Percentiles rank a stretch among this genome's conserved stretches.
Conservation (phyloP, 441 rosid genomes). For the Erysimum pusillum region DNA sequence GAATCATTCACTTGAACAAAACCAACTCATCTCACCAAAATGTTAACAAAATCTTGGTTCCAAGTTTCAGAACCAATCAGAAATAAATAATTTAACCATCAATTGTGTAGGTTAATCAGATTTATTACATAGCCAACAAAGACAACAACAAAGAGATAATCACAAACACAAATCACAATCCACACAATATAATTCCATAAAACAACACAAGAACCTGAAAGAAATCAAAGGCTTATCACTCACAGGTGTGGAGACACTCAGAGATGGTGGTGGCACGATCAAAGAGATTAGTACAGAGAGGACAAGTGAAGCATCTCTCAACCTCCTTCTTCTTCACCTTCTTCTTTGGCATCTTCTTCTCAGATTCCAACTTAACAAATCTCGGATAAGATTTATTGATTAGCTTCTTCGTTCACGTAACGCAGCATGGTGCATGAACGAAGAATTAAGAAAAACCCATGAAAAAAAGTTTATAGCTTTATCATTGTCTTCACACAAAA, state of each 20-base stretch:
- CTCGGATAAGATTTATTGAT: constrained; percentile 44
- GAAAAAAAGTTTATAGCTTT: constrained; percentile 1
- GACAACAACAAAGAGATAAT: constrained; percentile 3
- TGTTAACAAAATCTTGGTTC: background rate
- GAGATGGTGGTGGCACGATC: constrained; percentile 30
- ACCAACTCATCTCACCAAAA: background rate
- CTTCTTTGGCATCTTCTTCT: background rate
- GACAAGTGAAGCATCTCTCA: constrained; percentile 7
- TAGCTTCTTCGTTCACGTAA: constrained; percentile 63
- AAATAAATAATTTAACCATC: background rate
- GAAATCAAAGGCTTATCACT: constrained; percentile 12
- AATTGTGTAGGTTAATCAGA: background rate
- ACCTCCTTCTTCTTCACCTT: background rate
- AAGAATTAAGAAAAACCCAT: background rate
- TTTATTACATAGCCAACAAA: background rate
- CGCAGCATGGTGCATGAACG: constrained; percentile 36
- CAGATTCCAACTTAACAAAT: constrained; percentile 1
- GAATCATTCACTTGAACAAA: too few species aligned
- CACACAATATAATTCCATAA: background rate
- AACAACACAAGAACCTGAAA: background rate
- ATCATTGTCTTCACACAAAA: background rate
- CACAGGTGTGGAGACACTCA: constrained; percentile 45
- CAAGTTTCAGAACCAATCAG: background rate
- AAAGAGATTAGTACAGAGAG: constrained; percentile 24
- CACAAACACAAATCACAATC: background rate